Evolutionary conservation across 169 alveolate genomes (phyloP).

Genomic region (Besnoitia besnoiti): DNA sequence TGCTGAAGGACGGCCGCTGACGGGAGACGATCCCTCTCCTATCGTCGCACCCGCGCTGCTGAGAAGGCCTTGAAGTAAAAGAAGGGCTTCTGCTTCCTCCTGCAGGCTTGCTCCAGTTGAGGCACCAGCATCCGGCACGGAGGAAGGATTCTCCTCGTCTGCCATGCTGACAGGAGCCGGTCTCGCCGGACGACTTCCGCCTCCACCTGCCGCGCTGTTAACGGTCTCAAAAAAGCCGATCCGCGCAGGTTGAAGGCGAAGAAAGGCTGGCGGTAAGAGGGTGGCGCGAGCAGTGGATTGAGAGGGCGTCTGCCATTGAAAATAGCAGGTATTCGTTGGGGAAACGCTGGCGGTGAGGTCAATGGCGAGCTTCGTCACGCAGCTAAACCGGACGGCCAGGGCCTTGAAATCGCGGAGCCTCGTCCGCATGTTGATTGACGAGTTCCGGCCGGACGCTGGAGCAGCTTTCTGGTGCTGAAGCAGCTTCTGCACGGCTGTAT

Average conservation of each 20-base stretch:
- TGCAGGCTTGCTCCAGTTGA: not conserved
- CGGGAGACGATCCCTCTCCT: not conserved
- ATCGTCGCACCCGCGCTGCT: not conserved
- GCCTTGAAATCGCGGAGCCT: not conserved
- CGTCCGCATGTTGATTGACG: not conserved
- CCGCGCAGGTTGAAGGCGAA: not conserved
- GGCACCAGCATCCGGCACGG: not conserved
- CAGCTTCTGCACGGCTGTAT: not conserved
- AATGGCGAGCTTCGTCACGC: constrained; percentile 9
- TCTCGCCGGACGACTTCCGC: not conserved
- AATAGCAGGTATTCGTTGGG: not conserved
- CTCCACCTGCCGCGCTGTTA: not conserved
- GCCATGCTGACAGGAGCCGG: not conserved
- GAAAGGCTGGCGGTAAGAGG: not conserved
- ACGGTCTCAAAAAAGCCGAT: not conserved
- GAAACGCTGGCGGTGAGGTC: not conserved
- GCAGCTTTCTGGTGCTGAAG: not conserved
- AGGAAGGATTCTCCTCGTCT: not conserved
- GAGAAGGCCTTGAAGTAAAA: not conserved
- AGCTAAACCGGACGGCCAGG: not conserved
- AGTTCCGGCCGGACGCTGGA: not conserved
- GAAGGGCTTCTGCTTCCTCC: not conserved
- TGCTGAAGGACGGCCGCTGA: not conserved
- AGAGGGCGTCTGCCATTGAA: not conserved
- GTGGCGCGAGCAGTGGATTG: not conserved